Base-by-base conservation (phyloP, 1,284 basidiomycete genomes). In the Sporisorium iseilematis-ciliati region DNA sequence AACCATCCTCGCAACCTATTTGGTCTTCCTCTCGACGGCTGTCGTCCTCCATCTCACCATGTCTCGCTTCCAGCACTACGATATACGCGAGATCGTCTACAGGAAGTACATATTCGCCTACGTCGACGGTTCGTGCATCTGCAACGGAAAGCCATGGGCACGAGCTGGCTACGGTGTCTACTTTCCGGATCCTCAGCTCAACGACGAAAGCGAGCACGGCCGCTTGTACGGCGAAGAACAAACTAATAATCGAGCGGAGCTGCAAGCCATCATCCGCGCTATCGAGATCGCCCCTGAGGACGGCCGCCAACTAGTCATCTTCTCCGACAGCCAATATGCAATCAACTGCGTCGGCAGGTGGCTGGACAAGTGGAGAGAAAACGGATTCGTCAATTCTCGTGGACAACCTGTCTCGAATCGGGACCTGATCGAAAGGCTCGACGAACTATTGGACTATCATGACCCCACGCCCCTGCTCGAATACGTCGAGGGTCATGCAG, bases 221-320 rank as follows among this genome's bases (percentile, higher is more conserved):
- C 88, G 92, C 21, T 91, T 93, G 77, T 91, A 92, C 2, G 94
- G 93, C 1, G 86, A 86, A 7, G 25, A 63, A 51, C 93, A 95
- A 82, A 95, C 93, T 0, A 95, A 95, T 82, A 95, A 95, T 70
- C 88, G 92, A 12, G 93, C 93, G 2, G 94, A 95, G 83, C 87
- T 95, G 25, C 90, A 92, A 70, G 93, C 92, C 4, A 91, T 94
- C 67, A 86, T 91, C 16, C 90, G 91, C 11, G 88, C 91, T n/a
- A 86, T 94, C 7, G 91, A 93, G 82, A 89, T 88, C 0, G 87
- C 89, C 0, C 91, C 91, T 0, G 59, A 79, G 31, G 86, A 86
- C 7, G 87, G 87, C 21, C 87, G 50, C 2, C 52, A 86, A 20
- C 88, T 90, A 0, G 84, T 90, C 51, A 92, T 95, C 79, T 90